Conservation (phyloP, 768 basidiomycete genomes). For the Cystobasidium onofrii region DNA sequence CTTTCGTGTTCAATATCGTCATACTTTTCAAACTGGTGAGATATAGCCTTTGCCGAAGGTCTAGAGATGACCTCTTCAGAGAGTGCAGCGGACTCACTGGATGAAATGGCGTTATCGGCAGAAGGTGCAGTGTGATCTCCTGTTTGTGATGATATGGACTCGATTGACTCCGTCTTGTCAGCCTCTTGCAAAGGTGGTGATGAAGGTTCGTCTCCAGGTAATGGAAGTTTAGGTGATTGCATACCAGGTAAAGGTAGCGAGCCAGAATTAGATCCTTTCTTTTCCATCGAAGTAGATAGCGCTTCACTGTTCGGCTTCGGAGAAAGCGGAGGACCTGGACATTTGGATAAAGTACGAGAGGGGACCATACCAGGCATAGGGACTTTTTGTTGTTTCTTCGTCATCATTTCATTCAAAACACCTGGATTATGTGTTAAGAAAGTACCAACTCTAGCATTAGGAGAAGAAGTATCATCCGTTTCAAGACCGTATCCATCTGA, state of each 20-base stretch:
- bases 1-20: neutral
- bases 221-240: slow-evolving; percentile 17
- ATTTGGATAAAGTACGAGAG: neutral
- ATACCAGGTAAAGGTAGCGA: slow-evolving; percentile 16
- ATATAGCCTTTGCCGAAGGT: slow-evolving; percentile 4
- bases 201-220: neutral
- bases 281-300: neutral
- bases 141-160: no score
- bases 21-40: neutral
- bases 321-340: neutral
- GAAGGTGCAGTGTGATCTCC: neutral
- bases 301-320: neutral
- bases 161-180: neutral
- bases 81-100: neutral
- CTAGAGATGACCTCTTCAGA: neutral
- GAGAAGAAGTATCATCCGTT: neutral
- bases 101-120: neutral
- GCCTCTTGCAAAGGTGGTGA: neutral
- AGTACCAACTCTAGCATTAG: slow-evolving; percentile 1
- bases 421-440: slow-evolving; percentile 26
- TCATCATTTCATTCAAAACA: neutral
- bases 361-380: slow-evolving; percentile 31
- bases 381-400: slow-evolving; percentile 17
- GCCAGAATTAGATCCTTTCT: neutral
- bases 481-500: slow-evolving; percentile 9